phyloP scores from a whole-genome alignment of 2,329 filamentous ascomycete species.

The Venturiaceae sp. region DNA sequence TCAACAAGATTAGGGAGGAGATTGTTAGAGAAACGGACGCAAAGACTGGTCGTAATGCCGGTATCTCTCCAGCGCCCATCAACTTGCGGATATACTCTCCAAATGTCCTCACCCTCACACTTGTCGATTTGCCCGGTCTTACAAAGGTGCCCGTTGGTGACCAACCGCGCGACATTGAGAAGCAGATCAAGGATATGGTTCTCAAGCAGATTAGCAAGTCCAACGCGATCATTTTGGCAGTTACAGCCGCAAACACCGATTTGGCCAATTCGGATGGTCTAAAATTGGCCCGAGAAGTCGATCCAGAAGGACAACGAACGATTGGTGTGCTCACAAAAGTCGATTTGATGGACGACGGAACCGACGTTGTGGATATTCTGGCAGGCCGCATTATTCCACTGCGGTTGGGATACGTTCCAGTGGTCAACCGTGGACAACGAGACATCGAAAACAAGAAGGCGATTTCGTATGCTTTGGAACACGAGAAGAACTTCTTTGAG shows the following conservation, averaged over 20 bases:
- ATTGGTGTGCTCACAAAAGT: slow-evolving; percentile 99
- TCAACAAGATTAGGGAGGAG: slow-evolving; percentile 96
- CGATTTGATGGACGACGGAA: slow-evolving; percentile 97
- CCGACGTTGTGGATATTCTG: slow-evolving; percentile 96
- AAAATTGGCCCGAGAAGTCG: slow-evolving; percentile 92
- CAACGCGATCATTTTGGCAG: slow-evolving; percentile 94
- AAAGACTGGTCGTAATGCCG: slow-evolving; percentile 92
- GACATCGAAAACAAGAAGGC: slow-evolving; percentile 98
- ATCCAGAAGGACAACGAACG: slow-evolving; percentile 92
- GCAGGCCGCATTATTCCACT: slow-evolving; percentile 95
- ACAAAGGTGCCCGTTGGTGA: slow-evolving; percentile 96
- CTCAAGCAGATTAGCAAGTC: slow-evolving; percentile 97
- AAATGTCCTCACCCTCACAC: slow-evolving; percentile 90
- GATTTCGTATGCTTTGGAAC: slow-evolving; percentile 81
- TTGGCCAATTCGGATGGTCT: slow-evolving; percentile 96
- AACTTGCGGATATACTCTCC: slow-evolving; percentile 98
- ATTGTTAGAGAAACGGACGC: slow-evolving; percentile 93
- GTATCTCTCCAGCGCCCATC: slow-evolving; percentile 94
- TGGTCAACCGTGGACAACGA: slow-evolving; percentile 94
- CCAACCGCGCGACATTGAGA: slow-evolving; percentile 92
- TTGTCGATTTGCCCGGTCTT: slow-evolving; percentile 92
- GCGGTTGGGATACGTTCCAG: slow-evolving; percentile 88
- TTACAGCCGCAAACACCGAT: slow-evolving; percentile 95
- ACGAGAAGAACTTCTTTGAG: slow-evolving; percentile 95
- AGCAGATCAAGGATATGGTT: slow-evolving; percentile 95